These are phyloP conservation scores for Trichomonascaceae sp. DNA, from an alignment of 1,139 yeast genomes.

Conservation along the genomic window DNA sequence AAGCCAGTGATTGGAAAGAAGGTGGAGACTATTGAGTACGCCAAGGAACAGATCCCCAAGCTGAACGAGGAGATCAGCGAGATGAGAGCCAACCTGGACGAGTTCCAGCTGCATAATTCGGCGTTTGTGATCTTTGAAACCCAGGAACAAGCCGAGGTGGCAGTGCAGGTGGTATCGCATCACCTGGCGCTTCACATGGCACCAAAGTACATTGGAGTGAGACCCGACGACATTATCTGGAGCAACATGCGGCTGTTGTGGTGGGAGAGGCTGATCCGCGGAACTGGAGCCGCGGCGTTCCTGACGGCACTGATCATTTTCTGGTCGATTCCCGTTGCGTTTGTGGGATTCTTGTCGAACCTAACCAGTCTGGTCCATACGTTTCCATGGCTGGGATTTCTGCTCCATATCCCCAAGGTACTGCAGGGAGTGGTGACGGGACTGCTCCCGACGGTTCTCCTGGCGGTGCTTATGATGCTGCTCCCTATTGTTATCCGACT, in stretches of 20 bases:
- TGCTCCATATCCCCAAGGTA: constrained; percentile 50
- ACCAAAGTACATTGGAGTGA: constrained; percentile 53
- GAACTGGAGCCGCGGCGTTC: constrained; percentile 43
- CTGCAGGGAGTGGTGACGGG: constrained; percentile 78
- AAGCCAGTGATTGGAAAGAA: constrained; percentile 65
- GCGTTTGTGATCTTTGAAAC: constrained; percentile 79
- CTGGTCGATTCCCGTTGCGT: constrained; percentile 94
- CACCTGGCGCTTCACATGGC: constrained; percentile 50
- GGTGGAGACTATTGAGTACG: constrained; percentile 70
- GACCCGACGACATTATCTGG: constrained; percentile 82
- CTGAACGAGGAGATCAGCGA: constrained; percentile 51
- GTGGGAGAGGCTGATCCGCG: constrained; percentile 67
- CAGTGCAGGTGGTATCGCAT: constrained; percentile 64
- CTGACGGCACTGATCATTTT: constrained; percentile 51
- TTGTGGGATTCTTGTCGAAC: constrained; percentile 87
- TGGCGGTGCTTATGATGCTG: constrained; percentile 72
- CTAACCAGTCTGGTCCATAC: constrained; percentile 44
- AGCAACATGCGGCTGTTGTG: constrained; percentile 67
- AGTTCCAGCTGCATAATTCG: constrained; percentile 36
- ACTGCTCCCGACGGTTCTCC: constrained; percentile 68
- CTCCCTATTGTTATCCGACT: constrained; percentile 68
- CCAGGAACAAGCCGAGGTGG: constrained; percentile 80
- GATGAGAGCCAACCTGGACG: constrained; percentile 38
- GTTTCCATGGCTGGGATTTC: constrained; percentile 57
- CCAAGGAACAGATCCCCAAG: constrained; percentile 51